Conservation (phyloP, 2,329 filamentous ascomycete species). For the Piedraia hortae region DNA sequence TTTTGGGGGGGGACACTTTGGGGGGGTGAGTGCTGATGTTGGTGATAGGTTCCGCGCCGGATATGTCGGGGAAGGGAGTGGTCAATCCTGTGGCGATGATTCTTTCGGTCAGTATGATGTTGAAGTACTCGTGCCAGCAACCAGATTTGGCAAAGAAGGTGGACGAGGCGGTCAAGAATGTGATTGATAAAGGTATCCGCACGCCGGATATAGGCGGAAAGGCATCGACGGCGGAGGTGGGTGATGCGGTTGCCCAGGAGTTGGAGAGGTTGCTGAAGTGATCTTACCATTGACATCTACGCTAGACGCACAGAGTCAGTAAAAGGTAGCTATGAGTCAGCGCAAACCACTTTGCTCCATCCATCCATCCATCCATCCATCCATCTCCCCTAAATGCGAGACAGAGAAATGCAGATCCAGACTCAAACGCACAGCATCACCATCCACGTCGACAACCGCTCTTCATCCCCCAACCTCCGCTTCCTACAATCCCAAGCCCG, state of each 20-base stretch:
- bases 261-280: constrained; percentile 37
- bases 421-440: too few relatives aligned
- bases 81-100: constrained; percentile 69
- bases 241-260: constrained; percentile 54
- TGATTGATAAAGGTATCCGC: constrained; percentile 50
- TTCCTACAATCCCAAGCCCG: constrained; percentile 13
- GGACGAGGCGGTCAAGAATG: constrained; percentile 52
- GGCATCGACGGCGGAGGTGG: constrained; percentile 47
- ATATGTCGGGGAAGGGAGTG: constrained; percentile 75
- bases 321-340: too few relatives aligned
- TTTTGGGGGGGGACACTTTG: constrained; percentile 1
- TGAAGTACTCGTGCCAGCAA: constrained; percentile 69
- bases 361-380: too few relatives aligned
- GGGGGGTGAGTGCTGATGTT: not conserved
- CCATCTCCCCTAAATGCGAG: too few relatives aligned
- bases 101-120: constrained; percentile 81
- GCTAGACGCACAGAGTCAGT: too few relatives aligned
- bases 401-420: too few relatives aligned
- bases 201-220: constrained; percentile 69
- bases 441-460: too few relatives aligned
- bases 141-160: constrained; percentile 50
- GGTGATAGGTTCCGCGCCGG: constrained; percentile 44
- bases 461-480: too few relatives aligned
- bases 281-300: too few relatives aligned
- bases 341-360: too few relatives aligned